These are phyloP conservation scores for Lactarius trivialis DNA, from an alignment of 768 basidiomycete species.

Conservation along the genomic window DNA sequence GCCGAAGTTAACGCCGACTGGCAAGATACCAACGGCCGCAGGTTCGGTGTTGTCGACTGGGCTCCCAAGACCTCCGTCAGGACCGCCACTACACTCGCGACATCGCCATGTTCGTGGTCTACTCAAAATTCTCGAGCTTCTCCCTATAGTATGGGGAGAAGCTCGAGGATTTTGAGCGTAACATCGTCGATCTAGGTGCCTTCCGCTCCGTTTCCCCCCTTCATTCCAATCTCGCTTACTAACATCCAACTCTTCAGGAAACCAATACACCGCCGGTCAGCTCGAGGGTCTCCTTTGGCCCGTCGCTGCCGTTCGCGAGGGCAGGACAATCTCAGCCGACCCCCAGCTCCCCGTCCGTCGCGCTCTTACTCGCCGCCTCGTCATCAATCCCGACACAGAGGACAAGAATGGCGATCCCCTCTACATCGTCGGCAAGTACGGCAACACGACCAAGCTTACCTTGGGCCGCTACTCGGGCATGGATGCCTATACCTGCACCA, in stretches of 20 bases:
- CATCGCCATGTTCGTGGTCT: slow-evolving; percentile 25
- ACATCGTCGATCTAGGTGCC: slow-evolving; percentile 27
- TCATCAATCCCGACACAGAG: too few species aligned
- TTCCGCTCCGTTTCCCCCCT: slow-evolving; percentile 18
- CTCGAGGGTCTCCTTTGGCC: slow-evolving; percentile 27
- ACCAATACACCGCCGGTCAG: slow-evolving; percentile 25
- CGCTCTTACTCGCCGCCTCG: slow-evolving; percentile 25
- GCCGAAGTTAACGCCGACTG: slow-evolving; percentile 17
- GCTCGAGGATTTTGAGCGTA: too few species aligned
- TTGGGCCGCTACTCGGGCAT: too few species aligned
- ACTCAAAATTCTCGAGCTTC: too few species aligned
- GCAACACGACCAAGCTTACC: too few species aligned
- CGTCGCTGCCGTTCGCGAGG: slow-evolving; percentile 12
- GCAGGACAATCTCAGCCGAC: slow-evolving; percentile 29
- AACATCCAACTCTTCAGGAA: slow-evolving; percentile 27
- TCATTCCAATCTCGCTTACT: slow-evolving; percentile 17
- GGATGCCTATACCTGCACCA: too few species aligned
- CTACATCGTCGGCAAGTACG: too few species aligned
- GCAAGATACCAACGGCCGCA: slow-evolving; percentile 17
- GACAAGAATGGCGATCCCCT: too few species aligned
- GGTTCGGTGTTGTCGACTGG: slow-evolving; percentile 27
- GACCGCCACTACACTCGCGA: slow-evolving; percentile 27
- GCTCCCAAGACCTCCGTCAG: too few species aligned
- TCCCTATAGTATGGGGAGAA: too few species aligned
- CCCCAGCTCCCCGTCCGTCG: slow-evolving; percentile 30